Base-by-base conservation (phyloP, 768 basidiomycete genomes). In the Pulveroboletus ravenelii region DNA sequence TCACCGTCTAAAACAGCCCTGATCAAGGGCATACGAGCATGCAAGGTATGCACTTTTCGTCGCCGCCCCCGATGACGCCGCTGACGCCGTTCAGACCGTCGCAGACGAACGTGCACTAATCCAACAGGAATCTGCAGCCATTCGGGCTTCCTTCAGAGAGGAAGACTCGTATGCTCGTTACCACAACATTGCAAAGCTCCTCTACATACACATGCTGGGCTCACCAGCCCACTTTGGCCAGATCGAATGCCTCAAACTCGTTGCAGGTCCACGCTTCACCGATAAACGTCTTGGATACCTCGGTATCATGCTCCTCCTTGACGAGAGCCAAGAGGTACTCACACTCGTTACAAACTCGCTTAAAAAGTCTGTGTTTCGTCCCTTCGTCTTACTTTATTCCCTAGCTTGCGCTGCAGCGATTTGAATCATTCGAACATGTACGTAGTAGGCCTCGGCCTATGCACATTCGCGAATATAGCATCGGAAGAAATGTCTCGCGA, bases 361-460 rank as follows among this genome's bases (percentile, higher is more conserved):
- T 61, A 99, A 99, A 73, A 98, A 98, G 96, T 98, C 72, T 29
- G 41, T 38, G 20, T 17, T 37, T 37, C 39, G 7, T 3, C 35
- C 15, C 30, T 48, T 37, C 20, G 32, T 37, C 39, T 12, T 13
- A 1, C 15, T 25, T 34, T 36, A 42, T 51, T 38, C 41, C 51
- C 59, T 65, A 9, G 58, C 50, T 13, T 14, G 13, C 47, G 35
- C 23, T 5, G 3, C 51, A 99, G 95, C 72, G 96, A 99, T 72
- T 91, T 99, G 92, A 98, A 98, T 70, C 94, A 97, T 68, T 86
- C 94, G 2, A 97, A 97, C 70, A 96, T 96, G 91, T 98, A 97
- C 68, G 91, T 89, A 4, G 96, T 98, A 23, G 96, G 96, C 6
- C 80, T 99, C 49, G 95, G 93, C 2, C 81, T 99, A 32, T 97